Evolutionary conservation across 2,329 filamentous ascomycete genomes (phyloP).

Genomic region (Neopestalotiopsis clavispora): DNA sequence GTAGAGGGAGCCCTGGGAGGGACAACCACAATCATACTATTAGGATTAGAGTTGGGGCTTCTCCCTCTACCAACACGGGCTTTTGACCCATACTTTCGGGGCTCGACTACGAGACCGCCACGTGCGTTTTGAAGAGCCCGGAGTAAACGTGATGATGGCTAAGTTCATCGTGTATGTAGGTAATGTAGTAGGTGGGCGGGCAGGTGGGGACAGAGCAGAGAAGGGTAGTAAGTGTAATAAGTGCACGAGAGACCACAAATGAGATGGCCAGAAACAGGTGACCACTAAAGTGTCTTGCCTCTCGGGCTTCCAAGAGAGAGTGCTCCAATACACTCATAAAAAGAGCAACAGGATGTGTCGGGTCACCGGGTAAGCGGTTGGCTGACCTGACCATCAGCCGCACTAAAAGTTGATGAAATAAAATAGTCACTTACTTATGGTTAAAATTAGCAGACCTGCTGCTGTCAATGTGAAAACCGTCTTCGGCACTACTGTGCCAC

Average conservation of each 20-base stretch:
- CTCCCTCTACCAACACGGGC: background rate
- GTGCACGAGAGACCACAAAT: background rate
- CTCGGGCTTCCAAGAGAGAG: background rate
- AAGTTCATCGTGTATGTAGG: background rate
- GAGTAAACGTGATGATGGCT: background rate
- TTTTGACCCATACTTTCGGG: background rate
- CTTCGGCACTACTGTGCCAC: background rate
- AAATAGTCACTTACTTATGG: background rate
- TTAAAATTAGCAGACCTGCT: conserved; percentile 3
- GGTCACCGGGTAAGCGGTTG: background rate
- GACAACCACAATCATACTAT: background rate
- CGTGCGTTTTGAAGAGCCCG: background rate
- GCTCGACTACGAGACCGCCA: background rate
- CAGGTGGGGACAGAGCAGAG: background rate
- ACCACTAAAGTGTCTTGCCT: background rate
- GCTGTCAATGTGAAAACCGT: background rate
- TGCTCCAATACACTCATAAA: background rate
- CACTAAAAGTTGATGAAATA: background rate
- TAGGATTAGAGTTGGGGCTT: background rate
- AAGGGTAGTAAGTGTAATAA: background rate
- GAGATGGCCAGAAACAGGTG: background rate
- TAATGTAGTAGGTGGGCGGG: background rate
- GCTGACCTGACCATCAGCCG: background rate
- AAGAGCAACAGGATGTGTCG: background rate
- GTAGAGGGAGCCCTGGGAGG: too few relatives aligned